Percentiles rank a stretch among this genome's conserved stretches.
Conservation (phyloP, 108 stramenopile species). For the Nitzschia palea region DNA sequence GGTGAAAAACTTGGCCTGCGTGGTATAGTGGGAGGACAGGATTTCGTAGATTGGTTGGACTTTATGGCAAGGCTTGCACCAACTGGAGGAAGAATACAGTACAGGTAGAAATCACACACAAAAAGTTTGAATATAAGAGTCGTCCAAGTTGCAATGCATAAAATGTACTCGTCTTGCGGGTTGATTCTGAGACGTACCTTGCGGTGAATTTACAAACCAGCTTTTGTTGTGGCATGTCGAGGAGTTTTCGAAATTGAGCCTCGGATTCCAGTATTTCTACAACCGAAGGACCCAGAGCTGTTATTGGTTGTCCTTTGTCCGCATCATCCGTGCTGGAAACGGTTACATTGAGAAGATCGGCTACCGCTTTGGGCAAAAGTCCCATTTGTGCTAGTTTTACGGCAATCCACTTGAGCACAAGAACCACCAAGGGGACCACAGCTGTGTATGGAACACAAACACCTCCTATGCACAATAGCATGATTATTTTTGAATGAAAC, state of each 20-base stretch:
- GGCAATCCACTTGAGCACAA: constrained; percentile 49
- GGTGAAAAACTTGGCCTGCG: constrained; percentile 19
- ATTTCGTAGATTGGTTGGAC: constrained; percentile 67
- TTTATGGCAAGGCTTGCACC: constrained; percentile 86
- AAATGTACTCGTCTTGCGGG: too few species aligned
- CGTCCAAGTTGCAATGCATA: too few species aligned
- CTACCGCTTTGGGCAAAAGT: constrained; percentile 7
- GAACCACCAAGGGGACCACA: constrained; percentile 60
- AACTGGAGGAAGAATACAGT: constrained; percentile 20
- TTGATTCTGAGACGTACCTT: constrained; percentile 15
- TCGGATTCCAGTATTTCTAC: constrained; percentile 33
- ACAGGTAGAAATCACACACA: not conserved
- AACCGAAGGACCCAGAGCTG: not conserved
- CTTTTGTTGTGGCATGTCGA: constrained; percentile 9
- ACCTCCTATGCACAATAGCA: constrained; percentile 74
- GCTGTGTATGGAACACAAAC: constrained; percentile 86
- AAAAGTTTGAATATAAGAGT: too few species aligned
- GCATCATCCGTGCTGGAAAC: not conserved
- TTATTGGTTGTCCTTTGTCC: not conserved
- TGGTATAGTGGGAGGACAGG: constrained; percentile 31
- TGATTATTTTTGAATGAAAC: constrained; percentile 23
- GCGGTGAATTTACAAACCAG: constrained; percentile 85
- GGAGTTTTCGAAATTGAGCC: constrained; percentile 25
- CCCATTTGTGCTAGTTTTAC: constrained; percentile 33
- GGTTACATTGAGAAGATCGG: not conserved